phyloP scores from a whole-genome alignment of 805 yeast species.

The Saccharomycodes ludwigii region DNA sequence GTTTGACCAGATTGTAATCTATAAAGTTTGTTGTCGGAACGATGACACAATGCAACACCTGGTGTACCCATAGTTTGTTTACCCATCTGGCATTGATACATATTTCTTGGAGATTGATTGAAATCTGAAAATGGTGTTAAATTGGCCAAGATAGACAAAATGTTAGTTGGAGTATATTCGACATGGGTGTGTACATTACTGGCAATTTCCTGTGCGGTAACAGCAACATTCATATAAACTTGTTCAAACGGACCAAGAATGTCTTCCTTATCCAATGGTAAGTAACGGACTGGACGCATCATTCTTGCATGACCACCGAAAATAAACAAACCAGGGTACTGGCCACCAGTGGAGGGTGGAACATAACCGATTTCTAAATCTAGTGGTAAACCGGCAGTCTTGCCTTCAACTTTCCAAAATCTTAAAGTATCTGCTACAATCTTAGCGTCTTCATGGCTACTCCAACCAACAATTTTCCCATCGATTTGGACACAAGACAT shows the following conservation, averaged over 20 bases:
- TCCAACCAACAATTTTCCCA: conserved; percentile 90
- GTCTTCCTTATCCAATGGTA: conserved; percentile 75
- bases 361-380: conserved; percentile 90
- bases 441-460: conserved; percentile 78
- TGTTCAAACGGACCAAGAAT: conserved; percentile 96
- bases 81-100: conserved; percentile 99
- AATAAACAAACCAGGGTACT: conserved; percentile 88
- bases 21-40: conserved; percentile 91
- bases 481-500: conserved; percentile 87
- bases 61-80: conserved; percentile 99
- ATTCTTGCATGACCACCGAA: conserved; percentile 90
- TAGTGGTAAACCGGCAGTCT: conserved; percentile 55
- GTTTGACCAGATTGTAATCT: conserved; percentile 92
- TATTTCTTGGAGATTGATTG: conserved; percentile 97
- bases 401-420: conserved; percentile 82
- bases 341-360: conserved; percentile 93
- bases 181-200: conserved; percentile 79
- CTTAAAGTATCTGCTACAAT: conserved; percentile 82
- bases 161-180: conserved; percentile 90
- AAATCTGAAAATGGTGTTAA: conserved; percentile 97
- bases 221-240: conserved; percentile 93
- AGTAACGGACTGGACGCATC: conserved; percentile 89
- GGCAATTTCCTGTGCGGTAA: conserved; percentile 82
- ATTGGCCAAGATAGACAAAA: conserved; percentile 87
- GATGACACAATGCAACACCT: conserved; percentile 83